Evolutionary conservation across 805 yeast genomes (phyloP).

Genomic region (Monosporozyma aquatica): DNA sequence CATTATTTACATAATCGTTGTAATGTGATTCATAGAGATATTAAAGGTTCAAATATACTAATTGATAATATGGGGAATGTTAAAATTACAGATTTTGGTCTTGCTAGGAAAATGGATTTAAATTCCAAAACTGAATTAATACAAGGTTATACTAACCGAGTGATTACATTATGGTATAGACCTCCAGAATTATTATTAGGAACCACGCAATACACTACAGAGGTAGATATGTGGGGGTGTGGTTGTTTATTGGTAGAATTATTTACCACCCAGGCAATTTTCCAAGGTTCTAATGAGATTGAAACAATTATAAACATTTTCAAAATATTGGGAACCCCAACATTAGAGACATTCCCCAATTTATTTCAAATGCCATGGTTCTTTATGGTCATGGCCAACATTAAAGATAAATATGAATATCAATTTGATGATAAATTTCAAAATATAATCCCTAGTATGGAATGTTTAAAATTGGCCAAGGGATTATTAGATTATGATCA

Average conservation of each 20-base stretch:
- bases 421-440: constrained; percentile 37
- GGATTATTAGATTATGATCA: constrained; percentile 66
- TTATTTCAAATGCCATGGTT: constrained; percentile 85
- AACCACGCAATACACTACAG: constrained; percentile 80
- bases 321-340: constrained; percentile 82
- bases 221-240: constrained; percentile 94
- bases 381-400: constrained; percentile 64
- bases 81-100: constrained; percentile 74
- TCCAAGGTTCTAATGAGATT: constrained; percentile 84
- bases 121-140: constrained; percentile 31
- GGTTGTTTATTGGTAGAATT: constrained; percentile 86
- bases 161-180: constrained; percentile 93
- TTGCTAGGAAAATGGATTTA: constrained; percentile 67
- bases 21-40: constrained; percentile 68
- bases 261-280: constrained; percentile 63
- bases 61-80: constrained; percentile 53
- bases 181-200: constrained; percentile 93
- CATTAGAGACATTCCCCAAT: constrained; percentile 62
- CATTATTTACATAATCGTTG: constrained; percentile 53
- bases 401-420: constrained; percentile 19
- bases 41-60: constrained; percentile 71
- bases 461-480: constrained; percentile 56
- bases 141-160: constrained; percentile 81
- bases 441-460: constrained; percentile 36
- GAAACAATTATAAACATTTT: constrained; percentile 72